phyloP scores from a whole-genome alignment of 2,329 filamentous ascomycete genomes.

The Colletotrichum lindemuthianum region DNA sequence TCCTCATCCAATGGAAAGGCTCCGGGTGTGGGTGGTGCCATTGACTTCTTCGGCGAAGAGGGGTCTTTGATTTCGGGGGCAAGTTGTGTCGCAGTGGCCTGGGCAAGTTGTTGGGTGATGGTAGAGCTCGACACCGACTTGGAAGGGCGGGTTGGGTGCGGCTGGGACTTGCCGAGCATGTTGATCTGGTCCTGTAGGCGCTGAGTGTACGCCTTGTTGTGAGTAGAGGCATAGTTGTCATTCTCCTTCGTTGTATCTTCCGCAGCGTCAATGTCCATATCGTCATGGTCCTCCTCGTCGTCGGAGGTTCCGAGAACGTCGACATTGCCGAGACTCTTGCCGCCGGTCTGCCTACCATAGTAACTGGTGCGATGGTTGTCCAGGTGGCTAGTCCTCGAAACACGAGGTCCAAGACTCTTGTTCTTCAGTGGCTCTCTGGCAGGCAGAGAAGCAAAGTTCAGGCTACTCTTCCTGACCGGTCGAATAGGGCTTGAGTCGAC shows the following conservation, averaged over 20 bases:
- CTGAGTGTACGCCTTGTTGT: constrained; percentile 94
- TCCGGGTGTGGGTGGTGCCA: constrained; percentile 58
- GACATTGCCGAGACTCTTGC: constrained; percentile 70
- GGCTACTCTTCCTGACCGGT: constrained; percentile 88
- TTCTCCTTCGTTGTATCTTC: constrained; percentile 58
- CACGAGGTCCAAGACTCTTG: constrained; percentile 80
- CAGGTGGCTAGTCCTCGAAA: constrained; percentile 81
- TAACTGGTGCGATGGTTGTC: constrained; percentile 79
- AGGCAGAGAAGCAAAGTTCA: constrained; percentile 93
- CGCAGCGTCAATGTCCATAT: constrained; percentile 62
- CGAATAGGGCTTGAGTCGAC: constrained; percentile 79
- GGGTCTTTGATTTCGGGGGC: constrained; percentile 41
- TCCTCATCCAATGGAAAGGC: constrained; percentile 67
- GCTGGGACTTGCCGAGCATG: constrained; percentile 69
- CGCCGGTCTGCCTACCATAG: constrained; percentile 77
- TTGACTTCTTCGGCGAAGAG: constrained; percentile 47
- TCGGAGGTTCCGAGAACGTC: constrained; percentile 55
- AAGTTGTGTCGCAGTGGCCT: constrained; percentile 42
- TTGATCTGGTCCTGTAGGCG: constrained; percentile 93
- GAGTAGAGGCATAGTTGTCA: constrained; percentile 59
- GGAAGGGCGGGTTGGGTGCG: constrained; percentile 56
- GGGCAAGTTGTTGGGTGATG: constrained; percentile 44
- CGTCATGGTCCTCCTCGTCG: constrained; percentile 60
- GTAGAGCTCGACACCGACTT: constrained; percentile 57
- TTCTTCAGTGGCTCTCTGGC: constrained; percentile 89